Evolutionary conservation across 2,329 filamentous ascomycete genomes (phyloP).

Genomic region (Penicillium expansum): DNA sequence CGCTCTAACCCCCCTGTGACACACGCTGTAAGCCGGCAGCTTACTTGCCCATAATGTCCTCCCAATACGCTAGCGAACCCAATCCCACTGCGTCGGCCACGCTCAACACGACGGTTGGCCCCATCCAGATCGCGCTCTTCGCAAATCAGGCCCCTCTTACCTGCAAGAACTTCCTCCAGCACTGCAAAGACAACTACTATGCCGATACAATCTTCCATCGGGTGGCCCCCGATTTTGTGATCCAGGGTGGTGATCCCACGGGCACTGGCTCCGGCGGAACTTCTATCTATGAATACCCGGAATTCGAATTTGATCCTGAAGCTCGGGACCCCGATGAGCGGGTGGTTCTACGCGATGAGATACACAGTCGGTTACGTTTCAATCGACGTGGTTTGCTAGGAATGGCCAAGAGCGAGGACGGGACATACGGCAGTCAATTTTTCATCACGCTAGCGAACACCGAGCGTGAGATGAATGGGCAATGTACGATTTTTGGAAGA

Average conservation of each 20-base stretch:
- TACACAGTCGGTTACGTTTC: conserved; percentile 89
- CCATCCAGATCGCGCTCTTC: conserved; percentile 88
- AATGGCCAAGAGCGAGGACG: conserved; percentile 77
- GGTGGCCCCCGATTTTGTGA: conserved; percentile 83
- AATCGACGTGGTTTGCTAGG: conserved; percentile 84
- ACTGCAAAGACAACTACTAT: conserved; percentile 94
- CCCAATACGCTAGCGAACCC: conserved; percentile 91
- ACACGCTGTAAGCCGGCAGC: conserved; percentile 1
- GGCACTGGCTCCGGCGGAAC: conserved; percentile 89
- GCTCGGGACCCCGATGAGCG: conserved; percentile 47
- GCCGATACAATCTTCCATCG: conserved; percentile 92
- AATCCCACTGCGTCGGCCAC: conserved; percentile 90
- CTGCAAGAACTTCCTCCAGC: conserved; percentile 92
- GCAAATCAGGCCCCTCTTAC: conserved; percentile 90
- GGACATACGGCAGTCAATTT: conserved; percentile 93
- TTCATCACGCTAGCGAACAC: conserved; percentile 85
- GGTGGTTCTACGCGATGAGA: conserved; percentile 80
- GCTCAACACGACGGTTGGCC: conserved; percentile 84
- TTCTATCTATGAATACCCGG: conserved; percentile 77
- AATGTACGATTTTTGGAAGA: conserved; percentile 91
- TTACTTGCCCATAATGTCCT: conserved; percentile 62
- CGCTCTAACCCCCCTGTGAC: neutral
- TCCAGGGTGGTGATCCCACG: conserved; percentile 93
- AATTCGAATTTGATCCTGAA: conserved; percentile 54
- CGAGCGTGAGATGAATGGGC: conserved; percentile 78